Conservation (phyloP, 139 green algal species). For the Micromonas pusilla region DNA sequence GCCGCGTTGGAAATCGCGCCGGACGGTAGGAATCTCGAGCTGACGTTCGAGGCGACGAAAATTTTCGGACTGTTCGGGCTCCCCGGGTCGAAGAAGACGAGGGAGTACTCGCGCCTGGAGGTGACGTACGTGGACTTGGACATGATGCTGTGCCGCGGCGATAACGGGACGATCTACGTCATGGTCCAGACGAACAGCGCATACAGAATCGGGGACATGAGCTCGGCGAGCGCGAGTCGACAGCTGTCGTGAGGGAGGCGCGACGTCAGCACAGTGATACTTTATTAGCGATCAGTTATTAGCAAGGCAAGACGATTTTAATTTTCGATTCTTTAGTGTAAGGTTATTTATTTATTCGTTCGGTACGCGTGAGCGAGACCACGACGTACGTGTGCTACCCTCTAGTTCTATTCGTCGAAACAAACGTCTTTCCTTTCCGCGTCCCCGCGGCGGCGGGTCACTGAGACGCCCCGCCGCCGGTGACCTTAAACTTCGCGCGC, state of each 20-base stretch:
- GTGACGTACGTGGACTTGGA: slow-evolving; percentile 4
- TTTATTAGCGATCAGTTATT: no score
- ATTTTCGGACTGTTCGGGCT: neutral
- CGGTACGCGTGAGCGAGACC: no score
- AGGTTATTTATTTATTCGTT: no score
- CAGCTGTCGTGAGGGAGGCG: neutral
- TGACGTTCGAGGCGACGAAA: neutral
- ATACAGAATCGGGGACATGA: neutral
- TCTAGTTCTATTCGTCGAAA: no score
- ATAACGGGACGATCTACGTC: neutral
- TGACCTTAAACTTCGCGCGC: neutral
- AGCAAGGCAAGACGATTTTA: no score
- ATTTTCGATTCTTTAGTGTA: no score
- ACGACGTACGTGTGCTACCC: no score
- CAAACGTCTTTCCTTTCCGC: no score
- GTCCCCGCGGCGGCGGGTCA: no score
- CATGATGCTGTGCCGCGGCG: neutral
- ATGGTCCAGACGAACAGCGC: neutral
- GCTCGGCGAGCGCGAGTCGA: neutral
- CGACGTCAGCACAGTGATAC: neutral
- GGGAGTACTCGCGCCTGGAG: neutral
- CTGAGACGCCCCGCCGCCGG: no score
- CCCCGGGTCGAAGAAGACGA: no score
- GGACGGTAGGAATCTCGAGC: neutral
- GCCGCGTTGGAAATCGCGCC: neutral